Percentiles rank a stretch among this genome's conserved stretches.
phyloP scores from a whole-genome alignment of 1,284 basidiomycete species.

The Cryptococcus sp. region DNA sequence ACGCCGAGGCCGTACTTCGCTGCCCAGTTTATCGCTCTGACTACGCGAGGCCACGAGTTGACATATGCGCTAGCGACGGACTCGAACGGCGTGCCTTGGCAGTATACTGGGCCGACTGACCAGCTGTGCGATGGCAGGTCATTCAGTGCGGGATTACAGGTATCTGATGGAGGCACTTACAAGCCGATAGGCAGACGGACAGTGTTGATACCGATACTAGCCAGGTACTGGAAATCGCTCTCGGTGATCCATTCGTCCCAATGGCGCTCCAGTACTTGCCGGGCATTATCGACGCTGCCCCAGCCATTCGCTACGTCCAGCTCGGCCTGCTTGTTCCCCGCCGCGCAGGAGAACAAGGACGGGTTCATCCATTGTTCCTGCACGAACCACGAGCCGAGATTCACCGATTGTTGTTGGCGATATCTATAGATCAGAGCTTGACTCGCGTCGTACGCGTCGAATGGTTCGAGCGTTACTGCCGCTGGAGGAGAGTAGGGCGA shows the following conservation, averaged over 20 bases:
- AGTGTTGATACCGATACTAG: constrained; percentile 63
- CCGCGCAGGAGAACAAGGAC: constrained; percentile 66
- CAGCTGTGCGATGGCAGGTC: constrained; percentile 48
- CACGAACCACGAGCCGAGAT: constrained; percentile 74
- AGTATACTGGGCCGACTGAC: constrained; percentile 56
- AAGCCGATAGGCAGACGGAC: constrained; percentile 71
- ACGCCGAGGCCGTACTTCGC: constrained; percentile 67
- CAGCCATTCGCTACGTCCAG: constrained; percentile 55
- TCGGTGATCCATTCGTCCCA: constrained; percentile 77
- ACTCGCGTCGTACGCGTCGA: constrained; percentile 59
- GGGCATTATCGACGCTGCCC: constrained; percentile 56
- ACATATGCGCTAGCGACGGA: constrained; percentile 63
- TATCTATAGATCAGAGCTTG: constrained; percentile 63
- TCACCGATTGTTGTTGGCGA: constrained; percentile 66
- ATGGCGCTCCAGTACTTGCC: constrained; percentile 66
- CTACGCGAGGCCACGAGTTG: constrained; percentile 62
- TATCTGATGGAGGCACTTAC: constrained; percentile 16
- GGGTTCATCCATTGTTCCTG: constrained; percentile 77
- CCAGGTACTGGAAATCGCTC: constrained; percentile 60
- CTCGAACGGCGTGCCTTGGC: constrained; percentile 62
- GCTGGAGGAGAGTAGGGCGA: constrained; percentile 22
- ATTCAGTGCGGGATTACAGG: not conserved
- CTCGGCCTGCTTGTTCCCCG: constrained; percentile 59
- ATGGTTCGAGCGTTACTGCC: constrained; percentile 51
- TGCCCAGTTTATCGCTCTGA: constrained; percentile 68